Percentiles rank a stretch among this genome's conserved stretches.
These are phyloP conservation scores for Fusarium udum DNA, from an alignment of 2,329 filamentous ascomycete genomes.

Conservation along the genomic window DNA sequence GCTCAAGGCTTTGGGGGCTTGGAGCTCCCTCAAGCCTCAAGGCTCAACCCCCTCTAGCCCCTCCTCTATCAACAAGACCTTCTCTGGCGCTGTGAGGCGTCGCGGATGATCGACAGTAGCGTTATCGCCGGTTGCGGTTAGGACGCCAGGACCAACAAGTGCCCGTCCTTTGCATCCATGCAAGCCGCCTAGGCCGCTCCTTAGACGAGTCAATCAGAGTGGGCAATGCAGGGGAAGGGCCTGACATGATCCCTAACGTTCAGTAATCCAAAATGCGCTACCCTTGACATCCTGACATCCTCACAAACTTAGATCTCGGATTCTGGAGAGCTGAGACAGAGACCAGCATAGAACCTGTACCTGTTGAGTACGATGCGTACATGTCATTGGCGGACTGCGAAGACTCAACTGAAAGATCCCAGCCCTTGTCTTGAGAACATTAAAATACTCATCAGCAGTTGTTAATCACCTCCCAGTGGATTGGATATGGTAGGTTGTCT, in stretches of 20 bases:
- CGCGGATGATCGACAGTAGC: constrained; percentile 45
- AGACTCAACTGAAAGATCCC: neutral
- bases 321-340: constrained; percentile 12
- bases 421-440: neutral
- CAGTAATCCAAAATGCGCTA: constrained; percentile 24
- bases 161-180: neutral
- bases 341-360: neutral
- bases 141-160: constrained; percentile 7
- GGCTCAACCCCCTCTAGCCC: neutral
- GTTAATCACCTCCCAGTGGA: constrained; percentile 16
- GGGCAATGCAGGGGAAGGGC: neutral
- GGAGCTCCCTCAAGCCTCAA: constrained; percentile 5
- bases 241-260: constrained; percentile 13
- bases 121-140: constrained; percentile 33
- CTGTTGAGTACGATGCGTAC: neutral
- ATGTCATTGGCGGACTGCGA: constrained; percentile 8
- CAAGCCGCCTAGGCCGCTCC: neutral
- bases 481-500: constrained; percentile 3
- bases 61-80: constrained; percentile 7
- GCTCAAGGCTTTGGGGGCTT: constrained; percentile 4
- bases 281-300: constrained; percentile 7
- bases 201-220: constrained; percentile 19
- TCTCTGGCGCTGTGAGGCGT: constrained; percentile 27
- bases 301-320: constrained; percentile 7
- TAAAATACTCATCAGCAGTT: constrained; percentile 1